Evolutionary conservation across 306 rosid genomes (phyloP).

Genomic region (Cicer arietinum): DNA sequence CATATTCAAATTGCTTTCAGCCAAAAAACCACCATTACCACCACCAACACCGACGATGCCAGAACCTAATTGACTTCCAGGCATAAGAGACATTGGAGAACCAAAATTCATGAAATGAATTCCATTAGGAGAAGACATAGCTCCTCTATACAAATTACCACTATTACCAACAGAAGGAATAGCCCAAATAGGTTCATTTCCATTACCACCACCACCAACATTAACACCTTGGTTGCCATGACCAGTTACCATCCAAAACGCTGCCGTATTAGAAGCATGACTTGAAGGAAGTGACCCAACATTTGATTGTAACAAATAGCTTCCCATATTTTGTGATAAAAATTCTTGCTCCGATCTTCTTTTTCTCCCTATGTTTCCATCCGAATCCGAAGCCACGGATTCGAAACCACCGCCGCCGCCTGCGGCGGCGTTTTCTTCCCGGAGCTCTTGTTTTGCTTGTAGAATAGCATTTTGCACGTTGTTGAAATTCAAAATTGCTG

Average conservation of each 20-base stretch:
- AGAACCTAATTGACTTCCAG: slow-evolving; percentile 63
- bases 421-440: slow-evolving; percentile 37
- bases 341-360: slow-evolving; percentile 74
- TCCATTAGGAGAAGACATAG: slow-evolving; percentile 49
- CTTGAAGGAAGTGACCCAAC: slow-evolving; percentile 74
- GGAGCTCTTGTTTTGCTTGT: slow-evolving; percentile 65
- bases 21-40: slow-evolving; percentile 22
- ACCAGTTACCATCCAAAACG: slow-evolving; percentile 79
- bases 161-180: slow-evolving; percentile 48
- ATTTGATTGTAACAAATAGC: slow-evolving; percentile 71
- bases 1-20: slow-evolving; percentile 74
- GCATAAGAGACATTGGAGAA: slow-evolving; percentile 73
- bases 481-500: slow-evolving; percentile 68
- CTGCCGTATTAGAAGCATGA: slow-evolving; percentile 64
- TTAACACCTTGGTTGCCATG: slow-evolving; percentile 48
- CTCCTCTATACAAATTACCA: slow-evolving; percentile 57
- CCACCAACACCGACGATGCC: slow-evolving; percentile 24
- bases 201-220: background rate
- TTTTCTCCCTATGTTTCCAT: slow-evolving; percentile 57
- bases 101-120: slow-evolving; percentile 88
- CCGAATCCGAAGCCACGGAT: slow-evolving; percentile 47
- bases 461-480: slow-evolving; percentile 51
- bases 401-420: slow-evolving; percentile 39
- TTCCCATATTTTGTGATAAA: slow-evolving; percentile 60
- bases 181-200: slow-evolving; percentile 53